phyloP scores from a whole-genome alignment of 805 yeast genomes.

The Candida sanyiensis region DNA sequence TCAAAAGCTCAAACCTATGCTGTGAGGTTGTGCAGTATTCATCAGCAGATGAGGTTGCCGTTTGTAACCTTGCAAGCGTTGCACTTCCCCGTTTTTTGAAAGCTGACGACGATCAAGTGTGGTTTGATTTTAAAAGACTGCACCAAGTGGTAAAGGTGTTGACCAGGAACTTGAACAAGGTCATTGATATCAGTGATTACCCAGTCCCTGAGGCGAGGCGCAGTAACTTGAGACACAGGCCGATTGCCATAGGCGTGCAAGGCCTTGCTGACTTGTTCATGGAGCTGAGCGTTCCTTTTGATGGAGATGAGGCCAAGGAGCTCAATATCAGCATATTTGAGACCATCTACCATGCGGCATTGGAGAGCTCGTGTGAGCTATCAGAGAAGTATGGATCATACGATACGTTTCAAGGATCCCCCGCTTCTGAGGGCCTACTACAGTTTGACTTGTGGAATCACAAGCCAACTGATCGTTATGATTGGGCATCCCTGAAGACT shows the following conservation, averaged over 20 bases:
- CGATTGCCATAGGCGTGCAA: slow-evolving; percentile 92
- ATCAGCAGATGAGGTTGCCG: slow-evolving; percentile 86
- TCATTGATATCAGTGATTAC: slow-evolving; percentile 78
- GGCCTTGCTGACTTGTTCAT: slow-evolving; percentile 89
- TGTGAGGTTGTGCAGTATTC: slow-evolving; percentile 94
- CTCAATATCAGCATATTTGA: slow-evolving; percentile 83
- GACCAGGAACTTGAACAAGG: slow-evolving; percentile 66
- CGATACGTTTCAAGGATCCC: slow-evolving; percentile 75
- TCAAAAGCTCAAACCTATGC: slow-evolving; percentile 90
- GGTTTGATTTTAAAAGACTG: slow-evolving; percentile 66
- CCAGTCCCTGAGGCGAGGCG: slow-evolving; percentile 69
- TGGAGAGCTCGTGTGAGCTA: slow-evolving; percentile 79
- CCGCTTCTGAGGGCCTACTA: slow-evolving; percentile 75
- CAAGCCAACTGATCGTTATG: slow-evolving; percentile 73
- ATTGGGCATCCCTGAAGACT: slow-evolving; percentile 72
- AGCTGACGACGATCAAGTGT: slow-evolving; percentile 32
- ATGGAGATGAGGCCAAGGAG: slow-evolving; percentile 63
- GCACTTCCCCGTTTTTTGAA: slow-evolving; percentile 79
- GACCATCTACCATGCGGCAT: slow-evolving; percentile 89
- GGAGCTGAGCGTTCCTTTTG: slow-evolving; percentile 75
- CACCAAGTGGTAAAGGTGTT: slow-evolving; percentile 75
- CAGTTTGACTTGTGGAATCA: slow-evolving; percentile 86
- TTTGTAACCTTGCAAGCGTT: slow-evolving; percentile 88
- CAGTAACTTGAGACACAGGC: slow-evolving; percentile 79
- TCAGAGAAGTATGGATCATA: slow-evolving; percentile 70